Base-by-base conservation (phyloP, 140 eudicot species). In the Anethum foeniculum region DNA sequence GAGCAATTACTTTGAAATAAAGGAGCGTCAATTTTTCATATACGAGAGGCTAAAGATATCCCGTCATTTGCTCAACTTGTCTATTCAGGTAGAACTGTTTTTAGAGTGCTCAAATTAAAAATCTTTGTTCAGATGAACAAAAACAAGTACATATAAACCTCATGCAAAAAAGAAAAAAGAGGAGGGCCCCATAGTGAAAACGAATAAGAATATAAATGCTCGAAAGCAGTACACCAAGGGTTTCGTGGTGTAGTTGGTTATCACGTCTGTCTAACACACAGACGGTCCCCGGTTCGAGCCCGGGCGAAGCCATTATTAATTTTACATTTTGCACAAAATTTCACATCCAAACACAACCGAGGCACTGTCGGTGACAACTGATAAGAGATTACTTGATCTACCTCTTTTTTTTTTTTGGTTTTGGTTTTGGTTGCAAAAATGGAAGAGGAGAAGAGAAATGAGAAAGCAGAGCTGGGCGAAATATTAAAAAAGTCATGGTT, bases 221-320 rank as follows among this genome's bases (percentile, higher is more conserved):
- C 54, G 3, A 48, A 47, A 10, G 0, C 0, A 47, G 16, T 0
- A 1, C 8, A 23, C 4, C 0, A 18, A 11, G 86, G 88, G 90
- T 86, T 81, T 88, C 90, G 92, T 90, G 89, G 95, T 88, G 92
- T 90, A 90, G 92, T 86, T 88, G 94, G 94, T 90, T 90, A 90
- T 90, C 90, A 88, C 92, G 92, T 90, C 90, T 86, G 92, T 90
- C 94, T 90, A 90, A 90, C 92, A 90, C 92, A 85, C 94, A 86
- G 92, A 90, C 88, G 95, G 95, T 90, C 95, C 87, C 95, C 95
- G 90, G 95, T 86, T 90, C 90, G 88, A 90, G 81, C 85, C 89
- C 90, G 89, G 92, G 95, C 92, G 92, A 90, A 81, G 90, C 95
- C 92, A 90, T 23, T 21, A 5, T 41, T 0, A 34, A 34, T 23